Evolutionary conservation across 192 early-diverging fungal species (phyloP).

Genomic region (Coemansia sp.): DNA sequence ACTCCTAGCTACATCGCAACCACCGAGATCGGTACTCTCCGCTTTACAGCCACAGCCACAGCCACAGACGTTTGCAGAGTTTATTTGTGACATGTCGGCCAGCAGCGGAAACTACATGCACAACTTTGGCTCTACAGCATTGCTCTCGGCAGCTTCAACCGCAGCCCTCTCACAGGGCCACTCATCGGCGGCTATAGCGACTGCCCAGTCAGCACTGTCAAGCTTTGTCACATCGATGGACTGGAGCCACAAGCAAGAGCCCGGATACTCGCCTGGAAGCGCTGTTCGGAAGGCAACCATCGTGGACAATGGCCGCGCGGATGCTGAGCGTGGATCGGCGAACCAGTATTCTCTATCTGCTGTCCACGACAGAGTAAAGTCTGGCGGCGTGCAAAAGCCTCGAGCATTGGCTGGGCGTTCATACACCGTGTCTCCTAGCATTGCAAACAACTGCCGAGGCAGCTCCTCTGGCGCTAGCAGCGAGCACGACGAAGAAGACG

Average conservation of each 20-base stretch:
- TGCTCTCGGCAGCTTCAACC: background rate
- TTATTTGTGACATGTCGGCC: background rate
- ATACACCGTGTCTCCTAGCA: background rate
- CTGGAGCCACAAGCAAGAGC: background rate
- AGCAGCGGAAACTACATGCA: constrained; percentile 1
- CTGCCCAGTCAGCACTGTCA: background rate
- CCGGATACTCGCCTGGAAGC: background rate
- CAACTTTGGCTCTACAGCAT: background rate
- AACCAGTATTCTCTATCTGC: constrained; percentile 4
- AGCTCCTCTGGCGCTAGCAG: constrained; percentile 2
- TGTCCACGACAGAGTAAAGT: constrained; percentile 9
- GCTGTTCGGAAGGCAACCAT: no score
- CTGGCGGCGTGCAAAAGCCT: constrained; percentile 23
- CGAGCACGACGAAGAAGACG: constrained; percentile 2
- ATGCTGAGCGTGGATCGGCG: constrained; percentile 16
- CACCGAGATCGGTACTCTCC: background rate
- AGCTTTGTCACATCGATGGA: background rate
- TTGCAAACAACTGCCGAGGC: background rate
- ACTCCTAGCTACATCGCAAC: background rate
- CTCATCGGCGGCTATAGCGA: background rate
- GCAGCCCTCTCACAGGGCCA: background rate
- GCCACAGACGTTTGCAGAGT: background rate
- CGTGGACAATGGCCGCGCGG: no score
- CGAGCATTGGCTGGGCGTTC: background rate
- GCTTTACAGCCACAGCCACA: background rate